These are phyloP conservation scores for Neophaeococcomyces aloes DNA, from an alignment of 2,329 filamentous ascomycete genomes.

Conservation along the genomic window DNA sequence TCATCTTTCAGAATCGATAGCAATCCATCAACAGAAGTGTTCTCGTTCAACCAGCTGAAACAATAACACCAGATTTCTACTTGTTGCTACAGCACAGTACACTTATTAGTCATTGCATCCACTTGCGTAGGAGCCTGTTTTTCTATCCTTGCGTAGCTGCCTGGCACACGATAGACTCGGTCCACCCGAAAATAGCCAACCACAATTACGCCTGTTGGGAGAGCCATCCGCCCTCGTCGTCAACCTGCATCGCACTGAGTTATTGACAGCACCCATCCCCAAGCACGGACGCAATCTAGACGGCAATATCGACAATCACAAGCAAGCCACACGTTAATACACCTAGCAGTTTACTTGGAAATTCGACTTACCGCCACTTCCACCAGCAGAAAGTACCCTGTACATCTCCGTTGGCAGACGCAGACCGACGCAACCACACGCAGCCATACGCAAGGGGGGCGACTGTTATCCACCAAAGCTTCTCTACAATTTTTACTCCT, in stretches of 20 bases:
- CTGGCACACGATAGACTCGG: not conserved
- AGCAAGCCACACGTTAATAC: slow-evolving; percentile 1
- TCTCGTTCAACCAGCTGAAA: too few relatives aligned
- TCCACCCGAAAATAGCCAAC: slow-evolving; percentile 1
- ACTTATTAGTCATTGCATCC: too few relatives aligned
- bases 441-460: slow-evolving; percentile 16
- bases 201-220: too few relatives aligned
- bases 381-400: not conserved
- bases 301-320: not conserved
- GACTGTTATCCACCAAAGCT: slow-evolving; percentile 3
- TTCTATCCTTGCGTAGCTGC: slow-evolving; percentile 1
- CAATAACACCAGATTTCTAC: too few relatives aligned
- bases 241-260: too few relatives aligned
- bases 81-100: too few relatives aligned
- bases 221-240: too few relatives aligned
- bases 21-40: too few relatives aligned
- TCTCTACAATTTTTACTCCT: not conserved
- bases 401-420: too few relatives aligned
- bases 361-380: slow-evolving; percentile 20
- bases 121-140: too few relatives aligned
- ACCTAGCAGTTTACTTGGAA: slow-evolving; percentile 1
- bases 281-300: slow-evolving; percentile 5
- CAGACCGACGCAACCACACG: slow-evolving; percentile 12
- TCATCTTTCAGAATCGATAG: too few relatives aligned
- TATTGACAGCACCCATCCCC: not conserved